Evolutionary conservation across 2,329 filamentous ascomycete species (phyloP), one percentile per base, ranked within the genome.

Genomic region (Neofusicoccum sp.): DNA sequence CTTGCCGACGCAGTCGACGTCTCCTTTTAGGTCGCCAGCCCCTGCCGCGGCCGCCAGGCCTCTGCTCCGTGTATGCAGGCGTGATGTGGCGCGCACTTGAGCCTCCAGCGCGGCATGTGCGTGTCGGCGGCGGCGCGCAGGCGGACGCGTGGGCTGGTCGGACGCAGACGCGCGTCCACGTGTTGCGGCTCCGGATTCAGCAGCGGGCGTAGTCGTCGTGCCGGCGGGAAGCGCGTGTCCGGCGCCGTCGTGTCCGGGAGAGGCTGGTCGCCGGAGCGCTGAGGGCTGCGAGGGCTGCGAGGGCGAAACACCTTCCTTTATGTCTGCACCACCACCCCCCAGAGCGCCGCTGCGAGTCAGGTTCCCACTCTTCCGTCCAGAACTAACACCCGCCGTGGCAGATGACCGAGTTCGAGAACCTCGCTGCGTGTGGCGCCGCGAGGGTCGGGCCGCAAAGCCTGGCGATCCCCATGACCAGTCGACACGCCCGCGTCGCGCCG

Each of bases 241-340:
- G 6, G 31, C 28, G 39, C 29, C 22, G 54, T 1, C 28, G 3
- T 31, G 3, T 3, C 6, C 39, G n/a, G 54, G 12, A 7, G 39
- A 4, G 5, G 6, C 3, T 16, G 14, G 54, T 16, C 29, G 22
- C 54, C 34, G 54, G 9, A 34, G 5, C 12, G 54, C 4, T 28
- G 29, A 4, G 28, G 39, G 12, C 39, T 28, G 54, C 29, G 12
- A 9, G 29, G 39, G 28, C 5, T n/a, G 29, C 8, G 54, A 16
- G 6, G 54, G 54, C 39, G 54, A 28, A 11, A 56, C 54, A 56
- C 54, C 45, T 56, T n/a, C 54, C 54, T 56, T 56, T 56, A 56
- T 33, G 54, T 56, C 11, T 45, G 29, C 54, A 31, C 39, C 37
- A 33, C 54, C 31, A 34, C 37, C 34, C 12, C 39, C n/a, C 45